A percentile compares a stretch with the other conserved stretches of the same genome.
These are phyloP conservation scores for Cytospora paraplurivora DNA, from an alignment of 2,329 filamentous ascomycete species.

Conservation along the genomic window DNA sequence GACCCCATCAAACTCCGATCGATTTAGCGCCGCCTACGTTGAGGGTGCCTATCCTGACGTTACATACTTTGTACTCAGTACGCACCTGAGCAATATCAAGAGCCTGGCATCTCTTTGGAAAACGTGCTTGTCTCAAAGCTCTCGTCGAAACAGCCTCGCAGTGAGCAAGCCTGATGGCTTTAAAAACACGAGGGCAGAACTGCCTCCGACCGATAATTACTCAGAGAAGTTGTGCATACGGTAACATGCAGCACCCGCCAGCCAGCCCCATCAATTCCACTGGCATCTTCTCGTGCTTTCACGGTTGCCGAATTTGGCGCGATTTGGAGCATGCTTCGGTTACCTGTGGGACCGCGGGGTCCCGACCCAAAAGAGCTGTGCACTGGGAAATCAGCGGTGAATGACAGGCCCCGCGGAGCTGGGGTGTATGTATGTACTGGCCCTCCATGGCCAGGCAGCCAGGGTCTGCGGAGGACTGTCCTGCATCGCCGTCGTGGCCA, in stretches of 20 bases:
- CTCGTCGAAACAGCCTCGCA: not conserved
- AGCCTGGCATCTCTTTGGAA: slow-evolving; percentile 7
- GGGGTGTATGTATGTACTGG: not conserved
- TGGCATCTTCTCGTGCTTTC: slow-evolving; percentile 13
- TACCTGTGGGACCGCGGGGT: slow-evolving; percentile 22
- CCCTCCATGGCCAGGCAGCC: not conserved
- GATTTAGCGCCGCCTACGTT: slow-evolving; percentile 20
- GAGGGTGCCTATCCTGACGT: slow-evolving; percentile 5
- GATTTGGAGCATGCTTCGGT: slow-evolving; percentile 5
- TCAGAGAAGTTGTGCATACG: not conserved
- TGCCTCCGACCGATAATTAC: not conserved
- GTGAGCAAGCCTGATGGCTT: not conserved
- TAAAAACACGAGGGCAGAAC: not conserved
- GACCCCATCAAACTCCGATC: slow-evolving; percentile 14
- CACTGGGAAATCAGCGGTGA: slow-evolving; percentile 21
- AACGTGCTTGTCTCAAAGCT: not conserved
- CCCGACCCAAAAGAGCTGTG: slow-evolving; percentile 13
- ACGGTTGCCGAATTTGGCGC: slow-evolving; percentile 28
- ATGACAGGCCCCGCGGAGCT: slow-evolving; percentile 12
- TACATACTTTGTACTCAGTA: not conserved
- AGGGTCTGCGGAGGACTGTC: not conserved
- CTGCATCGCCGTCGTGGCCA: not conserved
- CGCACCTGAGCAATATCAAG: slow-evolving; percentile 12
- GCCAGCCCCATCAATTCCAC: slow-evolving; percentile 14
- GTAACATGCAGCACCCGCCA: not conserved